Conservation (phyloP, 2,329 filamentous ascomycete genomes). For the Talaromyces sp. region DNA sequence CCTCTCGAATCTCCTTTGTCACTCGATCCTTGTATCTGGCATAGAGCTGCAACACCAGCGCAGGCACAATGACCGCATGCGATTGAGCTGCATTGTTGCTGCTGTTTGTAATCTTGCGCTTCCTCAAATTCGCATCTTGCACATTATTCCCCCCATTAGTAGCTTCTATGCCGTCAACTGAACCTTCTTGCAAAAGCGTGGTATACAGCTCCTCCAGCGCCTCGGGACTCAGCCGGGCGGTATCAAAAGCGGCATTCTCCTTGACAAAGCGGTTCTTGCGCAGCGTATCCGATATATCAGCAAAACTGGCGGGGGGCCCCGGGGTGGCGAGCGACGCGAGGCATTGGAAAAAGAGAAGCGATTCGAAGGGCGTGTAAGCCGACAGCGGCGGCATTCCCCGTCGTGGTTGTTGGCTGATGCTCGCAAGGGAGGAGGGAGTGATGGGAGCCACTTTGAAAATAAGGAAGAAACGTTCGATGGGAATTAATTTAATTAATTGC, state of each 20-base stretch:
- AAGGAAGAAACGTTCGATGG: background rate
- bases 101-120: slow-evolving; percentile 64
- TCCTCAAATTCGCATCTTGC: slow-evolving; percentile 51
- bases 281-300: slow-evolving; percentile 67
- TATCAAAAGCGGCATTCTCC: slow-evolving; percentile 66
- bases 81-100: slow-evolving; percentile 59
- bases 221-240: slow-evolving; percentile 67
- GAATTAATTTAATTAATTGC: background rate
- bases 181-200: slow-evolving; percentile 67
- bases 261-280: slow-evolving; percentile 68
- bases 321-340: slow-evolving; percentile 64
- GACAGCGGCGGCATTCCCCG: slow-evolving; percentile 56
- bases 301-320: slow-evolving; percentile 61
- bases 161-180: slow-evolving; percentile 41
- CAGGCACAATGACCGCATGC: slow-evolving; percentile 63
- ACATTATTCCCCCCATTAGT: slow-evolving; percentile 15
- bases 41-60: slow-evolving; percentile 69
- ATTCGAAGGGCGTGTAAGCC: slow-evolving; percentile 78
- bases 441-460: slow-evolving; percentile 8
- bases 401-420: slow-evolving; percentile 28
- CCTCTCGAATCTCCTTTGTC: slow-evolving; percentile 64
- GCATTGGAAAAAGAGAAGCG: slow-evolving; percentile 76
- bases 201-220: slow-evolving; percentile 75
- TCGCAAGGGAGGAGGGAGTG: slow-evolving; percentile 26
- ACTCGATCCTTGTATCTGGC: slow-evolving; percentile 65